phyloP scores from a whole-genome alignment of 768 basidiomycete genomes.

The Leccinum longicurvipes region DNA sequence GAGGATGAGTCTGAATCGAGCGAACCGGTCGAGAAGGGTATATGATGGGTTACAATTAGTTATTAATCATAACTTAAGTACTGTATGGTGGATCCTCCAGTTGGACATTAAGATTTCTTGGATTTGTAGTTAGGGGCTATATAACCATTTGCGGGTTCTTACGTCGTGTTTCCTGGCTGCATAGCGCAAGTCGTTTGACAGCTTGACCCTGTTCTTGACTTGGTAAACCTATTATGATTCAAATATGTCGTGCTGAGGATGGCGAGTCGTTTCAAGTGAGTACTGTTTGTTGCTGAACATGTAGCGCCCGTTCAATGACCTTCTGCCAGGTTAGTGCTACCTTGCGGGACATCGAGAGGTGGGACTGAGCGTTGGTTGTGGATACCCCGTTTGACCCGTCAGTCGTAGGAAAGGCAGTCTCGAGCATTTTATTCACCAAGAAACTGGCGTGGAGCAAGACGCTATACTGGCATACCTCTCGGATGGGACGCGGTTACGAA shows the following conservation, averaged over 20 bases:
- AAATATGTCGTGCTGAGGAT: slow-evolving; percentile 63
- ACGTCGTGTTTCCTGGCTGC: slow-evolving; percentile 16
- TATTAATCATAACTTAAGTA: slow-evolving; percentile 6
- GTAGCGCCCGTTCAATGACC: neutral
- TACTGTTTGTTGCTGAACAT: neutral
- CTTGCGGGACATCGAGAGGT: slow-evolving; percentile 78
- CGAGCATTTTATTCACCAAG: slow-evolving; percentile 68
- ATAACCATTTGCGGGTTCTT: slow-evolving; percentile 17
- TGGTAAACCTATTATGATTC: slow-evolving; percentile 43
- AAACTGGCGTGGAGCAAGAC: slow-evolving; percentile 68
- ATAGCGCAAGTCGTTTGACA: neutral
- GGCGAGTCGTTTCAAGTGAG: slow-evolving; percentile 59
- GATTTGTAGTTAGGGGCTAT: slow-evolving; percentile 13
- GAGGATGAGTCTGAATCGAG: slow-evolving; percentile 12
- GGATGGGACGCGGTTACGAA: slow-evolving; percentile 71
- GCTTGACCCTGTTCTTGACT: slow-evolving; percentile 7
- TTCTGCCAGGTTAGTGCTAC: slow-evolving; percentile 48
- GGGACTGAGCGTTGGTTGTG: slow-evolving; percentile 16
- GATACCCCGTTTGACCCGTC: slow-evolving; percentile 5
- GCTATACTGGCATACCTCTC: slow-evolving; percentile 74
- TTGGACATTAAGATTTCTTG: neutral
- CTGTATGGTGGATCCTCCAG: neutral
- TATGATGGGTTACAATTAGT: neutral
- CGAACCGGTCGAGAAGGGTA: neutral
- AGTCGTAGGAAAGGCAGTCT: slow-evolving; percentile 55